phyloP scores from a whole-genome alignment of 768 basidiomycete genomes.

The Suillus variegatus region DNA sequence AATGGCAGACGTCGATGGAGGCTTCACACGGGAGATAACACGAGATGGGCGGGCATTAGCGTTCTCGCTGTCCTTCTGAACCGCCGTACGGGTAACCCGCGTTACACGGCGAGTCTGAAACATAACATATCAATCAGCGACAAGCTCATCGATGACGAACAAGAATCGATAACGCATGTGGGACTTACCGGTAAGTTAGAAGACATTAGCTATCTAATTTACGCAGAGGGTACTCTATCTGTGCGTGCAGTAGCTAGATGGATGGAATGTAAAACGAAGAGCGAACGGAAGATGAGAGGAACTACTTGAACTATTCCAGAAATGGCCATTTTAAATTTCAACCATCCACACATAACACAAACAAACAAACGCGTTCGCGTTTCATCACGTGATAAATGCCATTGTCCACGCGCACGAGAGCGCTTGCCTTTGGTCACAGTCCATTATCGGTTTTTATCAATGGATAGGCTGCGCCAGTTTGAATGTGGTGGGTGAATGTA shows the following conservation, averaged over 20 bases:
- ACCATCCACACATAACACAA: slow-evolving; percentile 36
- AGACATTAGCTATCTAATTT: slow-evolving; percentile 30
- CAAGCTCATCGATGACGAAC: neutral
- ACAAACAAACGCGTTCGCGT: slow-evolving; percentile 42
- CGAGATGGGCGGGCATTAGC: slow-evolving; percentile 63
- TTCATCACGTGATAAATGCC: slow-evolving; percentile 30
- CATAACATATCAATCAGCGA: neutral
- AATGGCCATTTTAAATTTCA: slow-evolving; percentile 33
- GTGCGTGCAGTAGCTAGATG: slow-evolving; percentile 10
- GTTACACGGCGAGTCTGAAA: slow-evolving; percentile 65
- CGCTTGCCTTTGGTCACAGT: neutral
- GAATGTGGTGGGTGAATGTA: neutral
- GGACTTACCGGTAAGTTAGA: slow-evolving; percentile 48
- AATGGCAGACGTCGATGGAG: slow-evolving; percentile 41
- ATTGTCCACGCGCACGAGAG: neutral
- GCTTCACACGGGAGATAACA: slow-evolving; percentile 62
- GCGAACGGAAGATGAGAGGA: slow-evolving; percentile 14
- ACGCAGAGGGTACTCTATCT: slow-evolving; percentile 9
- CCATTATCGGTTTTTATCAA: neutral
- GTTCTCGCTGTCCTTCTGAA: slow-evolving; percentile 68
- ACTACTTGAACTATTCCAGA: slow-evolving; percentile 19
- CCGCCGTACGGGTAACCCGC: slow-evolving; percentile 52
- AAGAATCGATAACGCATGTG: neutral
- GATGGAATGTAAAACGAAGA: slow-evolving; percentile 12
- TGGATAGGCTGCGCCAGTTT: neutral